Conservation (phyloP, 1,139 yeast species). For the Zygosaccharomyces pseudobailii region DNA sequence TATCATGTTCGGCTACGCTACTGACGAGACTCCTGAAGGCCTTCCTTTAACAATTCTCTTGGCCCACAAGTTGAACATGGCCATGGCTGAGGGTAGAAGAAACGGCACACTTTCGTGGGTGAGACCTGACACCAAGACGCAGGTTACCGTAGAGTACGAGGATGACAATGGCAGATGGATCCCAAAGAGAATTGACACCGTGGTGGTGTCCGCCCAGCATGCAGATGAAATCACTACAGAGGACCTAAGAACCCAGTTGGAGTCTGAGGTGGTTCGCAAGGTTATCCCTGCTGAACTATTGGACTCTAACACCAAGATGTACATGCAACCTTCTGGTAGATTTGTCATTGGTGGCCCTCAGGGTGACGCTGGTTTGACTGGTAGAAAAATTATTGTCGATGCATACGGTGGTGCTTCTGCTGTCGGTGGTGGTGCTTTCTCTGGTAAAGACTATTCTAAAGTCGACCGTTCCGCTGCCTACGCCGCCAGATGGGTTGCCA, state of each 20-base stretch:
- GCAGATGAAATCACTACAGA: conserved; percentile 93
- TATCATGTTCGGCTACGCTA: conserved; percentile 99
- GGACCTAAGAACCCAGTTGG: conserved; percentile 75
- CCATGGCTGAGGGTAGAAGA: conserved; percentile 96
- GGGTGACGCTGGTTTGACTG: conserved; percentile 99
- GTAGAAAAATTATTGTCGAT: conserved; percentile 98
- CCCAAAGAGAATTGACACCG: conserved; percentile 95
- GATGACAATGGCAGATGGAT: conserved; percentile 92
- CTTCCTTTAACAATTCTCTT: conserved; percentile 91
- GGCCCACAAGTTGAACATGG: conserved; percentile 94
- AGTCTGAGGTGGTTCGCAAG: conserved; percentile 77
- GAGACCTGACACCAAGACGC: conserved; percentile 99
- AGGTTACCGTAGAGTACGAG: conserved; percentile 95
- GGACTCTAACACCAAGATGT: conserved; percentile 94
- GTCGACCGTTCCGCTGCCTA: conserved; percentile 99
- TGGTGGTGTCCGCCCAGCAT: conserved; percentile 97
- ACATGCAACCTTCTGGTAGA: conserved; percentile 99
- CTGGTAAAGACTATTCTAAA: conserved; percentile 99
- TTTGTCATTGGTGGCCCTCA: conserved; percentile 99
- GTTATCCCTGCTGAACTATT: conserved; percentile 87
- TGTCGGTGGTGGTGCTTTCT: conserved; percentile 99
- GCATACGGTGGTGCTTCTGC: conserved; percentile 99
- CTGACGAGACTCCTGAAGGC: conserved; percentile 97
- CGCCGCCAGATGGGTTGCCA: conserved; percentile 99
- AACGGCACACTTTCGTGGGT: conserved; percentile 91